phyloP scores from a whole-genome alignment of 2,329 filamentous ascomycete species.

The Colletotrichum filicis region DNA sequence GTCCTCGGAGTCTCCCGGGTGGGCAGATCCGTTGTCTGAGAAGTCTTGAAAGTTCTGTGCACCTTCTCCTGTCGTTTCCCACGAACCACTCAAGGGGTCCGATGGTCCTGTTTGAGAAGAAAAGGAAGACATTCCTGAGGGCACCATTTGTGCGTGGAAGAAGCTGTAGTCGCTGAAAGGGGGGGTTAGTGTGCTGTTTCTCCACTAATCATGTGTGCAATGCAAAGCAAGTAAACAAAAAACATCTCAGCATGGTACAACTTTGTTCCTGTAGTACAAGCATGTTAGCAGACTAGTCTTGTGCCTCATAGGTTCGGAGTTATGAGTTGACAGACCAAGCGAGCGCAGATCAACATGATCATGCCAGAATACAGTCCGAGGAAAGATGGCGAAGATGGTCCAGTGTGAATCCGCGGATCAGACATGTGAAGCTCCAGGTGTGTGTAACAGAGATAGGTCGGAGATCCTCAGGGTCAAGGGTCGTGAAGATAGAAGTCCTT shows the following conservation, averaged over 20 bases:
- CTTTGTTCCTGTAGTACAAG: constrained; percentile 62
- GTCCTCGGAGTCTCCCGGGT: constrained; percentile 65
- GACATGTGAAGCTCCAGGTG: constrained; percentile 4
- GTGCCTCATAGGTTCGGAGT: constrained; percentile 32
- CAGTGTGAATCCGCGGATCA: neutral
- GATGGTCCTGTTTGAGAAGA: constrained; percentile 70
- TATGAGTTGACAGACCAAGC: constrained; percentile 49
- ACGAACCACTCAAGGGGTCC: constrained; percentile 66
- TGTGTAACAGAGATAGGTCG: neutral
- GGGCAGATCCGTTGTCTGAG: constrained; percentile 60
- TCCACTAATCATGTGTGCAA: constrained; percentile 49
- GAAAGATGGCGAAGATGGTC: neutral
- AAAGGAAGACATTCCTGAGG: constrained; percentile 66
- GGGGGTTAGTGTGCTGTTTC: constrained; percentile 67
- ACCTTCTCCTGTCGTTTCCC: constrained; percentile 68
- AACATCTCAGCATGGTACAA: constrained; percentile 57
- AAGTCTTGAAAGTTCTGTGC: constrained; percentile 69
- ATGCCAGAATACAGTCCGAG: neutral
- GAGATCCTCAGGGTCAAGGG: neutral
- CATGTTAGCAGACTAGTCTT: constrained; percentile 47
- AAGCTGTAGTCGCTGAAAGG: constrained; percentile 66
- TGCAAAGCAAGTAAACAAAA: constrained; percentile 45
- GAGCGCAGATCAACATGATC: constrained; percentile 27
- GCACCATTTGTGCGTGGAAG: constrained; percentile 61
- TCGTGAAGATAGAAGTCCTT: neutral